Base-by-base conservation (phyloP, 805 yeast genomes). In the Kodamaea laetipori region DNA sequence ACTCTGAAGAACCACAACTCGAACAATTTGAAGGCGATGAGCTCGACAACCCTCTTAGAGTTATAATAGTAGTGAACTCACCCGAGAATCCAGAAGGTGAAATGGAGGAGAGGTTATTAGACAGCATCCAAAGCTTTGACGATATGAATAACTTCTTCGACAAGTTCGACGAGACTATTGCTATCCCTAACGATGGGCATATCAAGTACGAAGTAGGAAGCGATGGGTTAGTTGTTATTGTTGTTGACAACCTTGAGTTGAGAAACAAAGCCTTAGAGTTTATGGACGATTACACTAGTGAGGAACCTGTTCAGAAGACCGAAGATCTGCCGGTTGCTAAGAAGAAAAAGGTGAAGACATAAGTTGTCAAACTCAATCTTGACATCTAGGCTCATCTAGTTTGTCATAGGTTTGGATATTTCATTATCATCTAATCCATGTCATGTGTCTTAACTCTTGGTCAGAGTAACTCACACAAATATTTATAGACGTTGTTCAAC, bases 121-220 rank as follows among this genome's bases (percentile, higher is more conserved):
- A 69, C 46, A 63, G 65, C 15, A 66, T 79, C 31, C 73, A 70
- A 49, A 71, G 74, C 13, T 67, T 75, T 51, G 73, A 68, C 11
- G 73, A 69, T 33, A 72, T 78, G 54, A 78, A 79, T 53, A 60
- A 54, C 24, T 77, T 78, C 48, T 78, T 79, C 49, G 81, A 79
- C 50, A 54, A 56, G 28, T 79, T 79, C 51, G 84, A 79, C 54
- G 73, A 65, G 30, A 57, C 58, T 17, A 66, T 79, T 11, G 80
- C 82, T 6, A 64, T 71, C 32, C 83, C 82, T 3, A 78, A 79
- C 49, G 79, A 77, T 47, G 76, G 72, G 4, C 69, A 71, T 46
- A 70, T 79, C 50, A 77, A 78, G 54, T 79, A 79, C 51, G 83
- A 79, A 48, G 82, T 78, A 2, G 82, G 83, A 3, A 75, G 80